Conservation (phyloP, 2,329 filamentous ascomycete species). For the Ceratocystis alfenasii region DNA sequence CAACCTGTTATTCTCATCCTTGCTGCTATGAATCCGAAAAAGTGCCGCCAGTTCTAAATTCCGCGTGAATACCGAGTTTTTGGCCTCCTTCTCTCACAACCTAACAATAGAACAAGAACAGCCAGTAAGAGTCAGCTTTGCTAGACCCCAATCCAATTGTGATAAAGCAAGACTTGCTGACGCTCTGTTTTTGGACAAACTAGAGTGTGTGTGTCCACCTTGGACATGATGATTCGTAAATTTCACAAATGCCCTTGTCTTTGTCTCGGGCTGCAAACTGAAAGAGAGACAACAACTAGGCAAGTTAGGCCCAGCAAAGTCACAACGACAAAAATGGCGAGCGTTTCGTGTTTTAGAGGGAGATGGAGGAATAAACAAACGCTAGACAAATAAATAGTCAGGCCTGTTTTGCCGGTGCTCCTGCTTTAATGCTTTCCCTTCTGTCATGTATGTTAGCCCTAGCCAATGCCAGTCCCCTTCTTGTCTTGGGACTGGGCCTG, state of each 20-base stretch:
- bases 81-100: not conserved
- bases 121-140: not conserved
- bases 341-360: not conserved
- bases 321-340: too few species aligned
- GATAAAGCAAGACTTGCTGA: too few species aligned
- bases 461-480: not conserved
- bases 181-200: not conserved
- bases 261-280: slow-evolving; percentile 1
- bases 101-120: not conserved
- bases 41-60: not conserved
- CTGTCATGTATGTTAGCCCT: not conserved
- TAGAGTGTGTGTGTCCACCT: not conserved
- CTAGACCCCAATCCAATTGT: too few species aligned
- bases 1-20: not conserved
- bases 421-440: not conserved
- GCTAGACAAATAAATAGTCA: not conserved
- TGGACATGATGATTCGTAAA: not conserved
- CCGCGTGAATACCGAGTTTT: not conserved
- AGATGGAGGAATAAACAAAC: not conserved
- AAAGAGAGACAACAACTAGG: not conserved
- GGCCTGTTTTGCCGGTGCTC: not conserved
- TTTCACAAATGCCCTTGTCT: not conserved
- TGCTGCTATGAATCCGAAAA: not conserved
- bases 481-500: too few species aligned
- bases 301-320: too few species aligned